These are phyloP conservation scores for Magnaporthales sp. DNA, from an alignment of 2,329 filamentous ascomycete genomes.

Conservation along the genomic window DNA sequence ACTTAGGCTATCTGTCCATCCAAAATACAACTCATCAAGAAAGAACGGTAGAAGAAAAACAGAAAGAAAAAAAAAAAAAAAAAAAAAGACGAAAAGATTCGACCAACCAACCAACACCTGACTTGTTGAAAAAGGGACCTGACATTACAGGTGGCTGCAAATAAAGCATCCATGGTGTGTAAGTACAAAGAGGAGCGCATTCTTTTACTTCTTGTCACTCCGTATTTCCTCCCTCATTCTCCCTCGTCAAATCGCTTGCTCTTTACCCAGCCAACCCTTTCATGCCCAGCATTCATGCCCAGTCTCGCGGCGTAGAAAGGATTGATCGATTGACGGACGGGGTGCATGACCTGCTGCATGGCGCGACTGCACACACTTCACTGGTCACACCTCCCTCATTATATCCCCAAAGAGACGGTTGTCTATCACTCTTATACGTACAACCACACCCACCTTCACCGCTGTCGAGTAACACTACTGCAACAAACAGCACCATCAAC, in stretches of 20 bases:
- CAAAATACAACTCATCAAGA: background rate
- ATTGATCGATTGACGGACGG: background rate
- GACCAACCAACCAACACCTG: background rate
- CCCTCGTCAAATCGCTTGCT: background rate
- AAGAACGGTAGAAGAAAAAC: background rate
- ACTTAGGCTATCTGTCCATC: background rate
- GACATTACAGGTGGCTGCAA: background rate
- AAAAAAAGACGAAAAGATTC: background rate
- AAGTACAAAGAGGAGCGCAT: background rate
- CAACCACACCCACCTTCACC: background rate
- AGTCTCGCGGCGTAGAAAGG: background rate
- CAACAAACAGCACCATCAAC: background rate
- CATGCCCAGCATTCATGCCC: background rate
- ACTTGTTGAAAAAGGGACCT: background rate
- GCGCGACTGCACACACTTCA: background rate
- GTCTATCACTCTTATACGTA: background rate
- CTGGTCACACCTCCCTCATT: background rate
- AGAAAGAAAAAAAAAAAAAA: background rate
- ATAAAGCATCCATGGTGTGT: background rate
- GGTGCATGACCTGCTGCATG: background rate
- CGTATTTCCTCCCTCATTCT: background rate
- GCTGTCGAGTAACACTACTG: background rate
- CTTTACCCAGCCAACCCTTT: background rate
- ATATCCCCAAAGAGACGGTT: background rate
- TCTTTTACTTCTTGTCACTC: background rate